Conservation (phyloP, 495 filamentous ascomycete genomes). For the Sporormia fimetaria region DNA sequence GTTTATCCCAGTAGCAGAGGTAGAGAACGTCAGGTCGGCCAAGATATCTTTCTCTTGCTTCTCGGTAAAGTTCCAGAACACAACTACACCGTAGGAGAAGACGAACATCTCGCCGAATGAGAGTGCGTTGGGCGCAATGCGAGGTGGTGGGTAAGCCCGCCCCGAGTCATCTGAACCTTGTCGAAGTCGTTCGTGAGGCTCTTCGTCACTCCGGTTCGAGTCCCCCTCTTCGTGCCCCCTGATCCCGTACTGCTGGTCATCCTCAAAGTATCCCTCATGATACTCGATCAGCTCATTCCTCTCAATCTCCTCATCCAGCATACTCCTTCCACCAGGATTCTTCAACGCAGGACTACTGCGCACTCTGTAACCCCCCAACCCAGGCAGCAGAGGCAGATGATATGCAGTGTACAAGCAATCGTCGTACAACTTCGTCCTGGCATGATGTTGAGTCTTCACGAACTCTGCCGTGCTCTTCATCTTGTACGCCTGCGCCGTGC, state of each 20-base stretch:
- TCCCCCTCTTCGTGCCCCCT: slow-evolving; percentile 28
- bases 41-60: slow-evolving; percentile 92
- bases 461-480: slow-evolving; percentile 78
- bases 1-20: slow-evolving; percentile 40
- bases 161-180: slow-evolving; percentile 1
- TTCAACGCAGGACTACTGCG: slow-evolving; percentile 84
- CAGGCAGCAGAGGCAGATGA: slow-evolving; percentile 77
- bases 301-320: slow-evolving; percentile 94
- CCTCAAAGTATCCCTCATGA: slow-evolving; percentile 74
- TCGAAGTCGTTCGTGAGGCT: too few relatives aligned
- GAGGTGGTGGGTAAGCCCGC: too few relatives aligned
- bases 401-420: slow-evolving; percentile 96
- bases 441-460: slow-evolving; percentile 78
- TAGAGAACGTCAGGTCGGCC: slow-evolving; percentile 87
- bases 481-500: slow-evolving; percentile 87
- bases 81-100: slow-evolving; percentile 93
- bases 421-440: slow-evolving; percentile 95
- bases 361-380: slow-evolving; percentile 72
- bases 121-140: slow-evolving; percentile 52
- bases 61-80: slow-evolving; percentile 98
- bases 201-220: slow-evolving; percentile 38
- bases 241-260: slow-evolving; percentile 32
- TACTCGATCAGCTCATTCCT: slow-evolving; percentile 81
- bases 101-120: slow-evolving; percentile 94
- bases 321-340: slow-evolving; percentile 80